Percentiles rank a stretch among this genome's conserved stretches.
phyloP scores from a whole-genome alignment of 768 basidiomycete genomes.

The Scleroderma citrinum region DNA sequence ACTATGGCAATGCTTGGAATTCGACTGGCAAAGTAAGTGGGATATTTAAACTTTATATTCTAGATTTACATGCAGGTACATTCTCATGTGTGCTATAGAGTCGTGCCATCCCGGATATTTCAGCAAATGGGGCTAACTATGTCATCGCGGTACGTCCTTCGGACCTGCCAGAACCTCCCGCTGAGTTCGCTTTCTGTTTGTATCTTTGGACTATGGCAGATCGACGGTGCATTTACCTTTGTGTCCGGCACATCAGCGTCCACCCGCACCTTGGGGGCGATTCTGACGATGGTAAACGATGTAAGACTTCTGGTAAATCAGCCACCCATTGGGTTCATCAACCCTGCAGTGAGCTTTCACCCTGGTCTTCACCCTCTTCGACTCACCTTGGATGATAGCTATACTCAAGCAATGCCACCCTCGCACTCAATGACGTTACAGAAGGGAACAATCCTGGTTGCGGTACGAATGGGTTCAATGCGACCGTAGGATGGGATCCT shows the following conservation, averaged over 20 bases:
- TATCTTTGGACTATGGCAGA: conserved; percentile 1
- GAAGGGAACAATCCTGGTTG: conserved; percentile 41
- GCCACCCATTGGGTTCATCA: conserved; percentile 35
- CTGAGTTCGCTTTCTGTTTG: background rate
- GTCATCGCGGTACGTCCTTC: conserved; percentile 16
- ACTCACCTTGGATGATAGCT: conserved; percentile 27
- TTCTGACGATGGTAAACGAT: conserved; percentile 37
- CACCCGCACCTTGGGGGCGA: conserved; percentile 25
- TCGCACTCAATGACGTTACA: conserved; percentile 43
- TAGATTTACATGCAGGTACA: no score
- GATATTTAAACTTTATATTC: background rate
- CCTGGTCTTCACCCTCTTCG: conserved; percentile 19
- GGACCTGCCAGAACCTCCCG: background rate
- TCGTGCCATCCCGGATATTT: conserved; percentile 33
- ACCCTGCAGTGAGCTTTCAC: conserved; percentile 31
- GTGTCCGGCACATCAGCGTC: conserved; percentile 31
- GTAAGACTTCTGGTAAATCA: conserved; percentile 30
- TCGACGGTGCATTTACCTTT: conserved; percentile 19
- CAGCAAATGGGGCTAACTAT: conserved; percentile 32
- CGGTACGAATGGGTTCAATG: conserved; percentile 33
- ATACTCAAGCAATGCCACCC: conserved; percentile 37
- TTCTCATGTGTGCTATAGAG: conserved; percentile 24
- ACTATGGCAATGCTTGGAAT: conserved; percentile 22
- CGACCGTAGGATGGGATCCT: conserved; percentile 36
- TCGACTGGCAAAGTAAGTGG: conserved; percentile 19